Percentiles rank a stretch among this genome's conserved stretches.
These are phyloP conservation scores for Trichopus zeylanicus DNA, from an alignment of 116 monocot genomes.

Conservation along the genomic window DNA sequence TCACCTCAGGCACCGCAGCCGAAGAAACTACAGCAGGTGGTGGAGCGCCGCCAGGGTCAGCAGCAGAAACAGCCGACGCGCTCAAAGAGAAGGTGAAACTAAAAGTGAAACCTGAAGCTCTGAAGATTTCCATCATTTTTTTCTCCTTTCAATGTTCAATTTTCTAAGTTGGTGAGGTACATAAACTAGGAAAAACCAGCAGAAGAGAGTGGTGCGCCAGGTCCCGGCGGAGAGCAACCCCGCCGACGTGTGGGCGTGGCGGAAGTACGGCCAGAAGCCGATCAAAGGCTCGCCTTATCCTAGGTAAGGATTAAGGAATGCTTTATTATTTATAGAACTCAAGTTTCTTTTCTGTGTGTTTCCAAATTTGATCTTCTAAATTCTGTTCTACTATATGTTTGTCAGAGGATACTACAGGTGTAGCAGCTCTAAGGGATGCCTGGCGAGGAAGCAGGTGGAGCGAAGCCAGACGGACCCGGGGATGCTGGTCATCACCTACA, in stretches of 20 bases:
- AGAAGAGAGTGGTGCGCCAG: conserved; percentile 61
- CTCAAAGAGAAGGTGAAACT: conserved; percentile 29
- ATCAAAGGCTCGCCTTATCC: conserved; percentile 81
- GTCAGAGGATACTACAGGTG: conserved; percentile 67
- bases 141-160: not conserved
- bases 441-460: conserved; percentile 70
- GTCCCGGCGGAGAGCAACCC: conserved; percentile 42
- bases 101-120: too few species aligned
- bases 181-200: conserved; percentile 55
- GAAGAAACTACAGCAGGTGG: not conserved
- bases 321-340: not conserved
- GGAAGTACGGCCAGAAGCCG: conserved; percentile 86
- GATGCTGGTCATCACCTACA: conserved; percentile 60
- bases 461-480: conserved; percentile 44
- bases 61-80: conserved; percentile 6
- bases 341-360: not conserved
- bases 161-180: not conserved
- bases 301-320: conserved; percentile 20
- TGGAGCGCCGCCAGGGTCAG: not conserved
- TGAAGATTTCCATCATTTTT: not conserved
- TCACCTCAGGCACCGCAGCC: not conserved
- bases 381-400: not conserved
- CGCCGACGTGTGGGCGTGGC: conserved; percentile 75
- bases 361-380: not conserved
- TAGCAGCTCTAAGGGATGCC: conserved; percentile 69